These are phyloP conservation scores for Penicillium sp. DNA, from an alignment of 2,329 filamentous ascomycete species.

Conservation along the genomic window DNA sequence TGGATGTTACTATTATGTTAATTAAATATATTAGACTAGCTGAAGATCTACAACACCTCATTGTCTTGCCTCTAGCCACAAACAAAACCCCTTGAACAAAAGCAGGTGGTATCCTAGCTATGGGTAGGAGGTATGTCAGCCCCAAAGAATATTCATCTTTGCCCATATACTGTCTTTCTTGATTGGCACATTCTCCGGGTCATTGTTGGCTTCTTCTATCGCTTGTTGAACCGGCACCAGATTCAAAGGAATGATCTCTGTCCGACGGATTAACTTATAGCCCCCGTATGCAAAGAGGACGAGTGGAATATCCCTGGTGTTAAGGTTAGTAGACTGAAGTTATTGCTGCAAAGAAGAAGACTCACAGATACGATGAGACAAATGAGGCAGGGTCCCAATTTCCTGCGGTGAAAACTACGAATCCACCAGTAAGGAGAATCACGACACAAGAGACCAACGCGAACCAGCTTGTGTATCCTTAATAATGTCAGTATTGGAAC, in stretches of 20 bases:
- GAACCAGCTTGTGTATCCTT: constrained; percentile 61
- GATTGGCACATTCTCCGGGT: constrained; percentile 39
- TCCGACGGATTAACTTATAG: constrained; percentile 67
- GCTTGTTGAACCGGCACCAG: constrained; percentile 56
- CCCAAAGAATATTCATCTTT: constrained; percentile 40
- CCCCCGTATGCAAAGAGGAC: constrained; percentile 58
- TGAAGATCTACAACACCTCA: neutral
- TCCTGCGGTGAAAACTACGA: constrained; percentile 60
- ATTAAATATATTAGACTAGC: neutral
- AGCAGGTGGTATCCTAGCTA: too few relatives aligned
- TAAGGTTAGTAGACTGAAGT: neutral
- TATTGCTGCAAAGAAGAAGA: constrained; percentile 27
- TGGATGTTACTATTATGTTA: neutral
- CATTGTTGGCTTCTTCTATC: constrained; percentile 47
- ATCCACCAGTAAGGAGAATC: constrained; percentile 70
- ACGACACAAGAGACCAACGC: constrained; percentile 61
- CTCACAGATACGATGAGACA: constrained; percentile 63
- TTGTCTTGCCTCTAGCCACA: neutral
- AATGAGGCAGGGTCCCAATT: constrained; percentile 60
- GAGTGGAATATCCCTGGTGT: constrained; percentile 58
- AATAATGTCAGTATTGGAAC: constrained; percentile 11
- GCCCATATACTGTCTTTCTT: constrained; percentile 25
- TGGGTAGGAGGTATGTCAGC: neutral
- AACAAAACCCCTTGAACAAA: neutral
- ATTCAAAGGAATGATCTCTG: constrained; percentile 53